Evolutionary conservation across 2,329 filamentous ascomycete species (phyloP).

Genomic region (Trichophyton rubrum): DNA sequence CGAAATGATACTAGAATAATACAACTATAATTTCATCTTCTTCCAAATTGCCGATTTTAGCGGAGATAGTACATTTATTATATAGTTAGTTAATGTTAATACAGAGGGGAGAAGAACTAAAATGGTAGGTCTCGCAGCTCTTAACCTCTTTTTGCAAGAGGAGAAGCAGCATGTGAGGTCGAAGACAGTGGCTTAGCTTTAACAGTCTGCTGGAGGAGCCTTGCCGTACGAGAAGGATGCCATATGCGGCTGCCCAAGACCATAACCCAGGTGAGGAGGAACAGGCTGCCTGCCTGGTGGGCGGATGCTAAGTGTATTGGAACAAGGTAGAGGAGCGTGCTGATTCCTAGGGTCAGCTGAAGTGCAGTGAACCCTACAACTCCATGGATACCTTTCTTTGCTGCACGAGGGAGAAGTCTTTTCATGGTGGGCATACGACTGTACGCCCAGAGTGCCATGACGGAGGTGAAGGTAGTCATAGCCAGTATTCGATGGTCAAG

Average conservation of each 20-base stretch:
- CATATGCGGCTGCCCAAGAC: conserved; percentile 68
- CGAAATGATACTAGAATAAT: not conserved
- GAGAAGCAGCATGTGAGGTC: not conserved
- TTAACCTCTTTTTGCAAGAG: not conserved
- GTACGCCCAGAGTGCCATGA: conserved; percentile 71
- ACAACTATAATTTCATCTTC: not conserved
- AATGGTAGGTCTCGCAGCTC: not conserved
- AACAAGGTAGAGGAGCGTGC: conserved; percentile 85
- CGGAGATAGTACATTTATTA: conserved; percentile 9
- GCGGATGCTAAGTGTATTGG: conserved; percentile 76
- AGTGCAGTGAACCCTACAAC: conserved; percentile 69
- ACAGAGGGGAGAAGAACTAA: not conserved
- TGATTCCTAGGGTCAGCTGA: conserved; percentile 79
- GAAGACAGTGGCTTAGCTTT: conserved; percentile 19
- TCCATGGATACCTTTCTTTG: conserved; percentile 58
- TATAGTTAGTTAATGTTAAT: not conserved
- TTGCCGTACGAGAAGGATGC: conserved; percentile 54
- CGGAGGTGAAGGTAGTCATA: conserved; percentile 70
- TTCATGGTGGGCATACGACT: conserved; percentile 56
- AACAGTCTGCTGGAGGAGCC: conserved; percentile 41
- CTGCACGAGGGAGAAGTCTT: conserved; percentile 41
- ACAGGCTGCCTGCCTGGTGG: conserved; percentile 83
- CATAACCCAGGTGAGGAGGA: conserved; percentile 68
- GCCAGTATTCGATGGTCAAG: conserved; percentile 90
- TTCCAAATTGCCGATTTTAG: not conserved